Percentiles rank a stretch among this genome's conserved stretches.
Conservation (phyloP, 2,329 filamentous ascomycete genomes). For the Falciphora oryzae region DNA sequence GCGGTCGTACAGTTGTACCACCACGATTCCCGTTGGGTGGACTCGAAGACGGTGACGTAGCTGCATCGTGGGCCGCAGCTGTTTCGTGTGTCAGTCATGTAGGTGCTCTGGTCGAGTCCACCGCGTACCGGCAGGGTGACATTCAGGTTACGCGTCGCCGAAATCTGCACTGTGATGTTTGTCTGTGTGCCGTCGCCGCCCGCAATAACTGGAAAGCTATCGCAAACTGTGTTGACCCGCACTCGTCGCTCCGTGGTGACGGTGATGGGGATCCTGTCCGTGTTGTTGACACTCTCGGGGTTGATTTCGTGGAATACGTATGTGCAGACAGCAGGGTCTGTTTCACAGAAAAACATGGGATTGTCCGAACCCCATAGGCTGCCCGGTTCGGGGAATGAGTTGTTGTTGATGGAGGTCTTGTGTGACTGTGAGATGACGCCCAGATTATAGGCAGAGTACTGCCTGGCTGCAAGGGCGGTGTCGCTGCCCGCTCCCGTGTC, state of each 20-base stretch:
- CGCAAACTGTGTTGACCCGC: conserved; percentile 23
- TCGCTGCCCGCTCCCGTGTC: not conserved
- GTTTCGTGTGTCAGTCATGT: conserved; percentile 25
- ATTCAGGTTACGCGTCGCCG: conserved; percentile 17
- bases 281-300: conserved; percentile 10
- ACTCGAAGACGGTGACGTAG: conserved; percentile 31
- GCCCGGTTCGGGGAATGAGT: conserved; percentile 24
- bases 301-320: conserved; percentile 33
- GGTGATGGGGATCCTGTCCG: conserved; percentile 7
- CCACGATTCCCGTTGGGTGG: conserved; percentile 29
- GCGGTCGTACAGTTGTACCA: conserved; percentile 36
- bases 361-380: conserved; percentile 25
- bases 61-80: conserved; percentile 23
- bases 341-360: not conserved
- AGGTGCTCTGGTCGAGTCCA: conserved; percentile 30
- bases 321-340: conserved; percentile 16
- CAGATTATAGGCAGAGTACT: conserved; percentile 17
- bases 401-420: conserved; percentile 12
- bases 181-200: conserved; percentile 28
- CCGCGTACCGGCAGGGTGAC: conserved; percentile 22
- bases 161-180: conserved; percentile 19
- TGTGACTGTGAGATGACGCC: conserved; percentile 26
- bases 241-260: conserved; percentile 30
- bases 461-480: conserved; percentile 17
- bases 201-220: conserved; percentile 23